Base-by-base conservation (phyloP, 305 asterid species). In the Ilex paraguariensis region DNA sequence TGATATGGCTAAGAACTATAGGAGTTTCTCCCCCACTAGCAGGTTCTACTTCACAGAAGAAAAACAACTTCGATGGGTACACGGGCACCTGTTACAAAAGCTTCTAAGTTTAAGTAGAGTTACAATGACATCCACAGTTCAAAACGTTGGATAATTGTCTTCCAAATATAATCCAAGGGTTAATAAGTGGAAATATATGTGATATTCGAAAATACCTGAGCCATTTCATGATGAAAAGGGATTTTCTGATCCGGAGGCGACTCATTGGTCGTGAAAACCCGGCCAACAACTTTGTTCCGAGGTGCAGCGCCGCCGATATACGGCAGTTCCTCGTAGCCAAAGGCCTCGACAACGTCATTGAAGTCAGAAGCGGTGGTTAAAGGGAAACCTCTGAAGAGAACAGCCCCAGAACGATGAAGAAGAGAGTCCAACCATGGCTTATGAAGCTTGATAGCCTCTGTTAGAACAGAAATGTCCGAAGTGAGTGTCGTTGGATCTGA, bases 231-330 rank as follows among this genome's bases (percentile, higher is more conserved):
- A 76, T 92, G 98, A 57, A 87, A 92, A 9, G 87, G 91, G 57
- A 92, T 87, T 66, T 89, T 89, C 71, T 85, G 83, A 73, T 92
- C 95, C 42, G 97, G 97, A 7, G 98, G 97, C 56, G 97, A 83
- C 60, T 92, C 96, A 40, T 92, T 92, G 55, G 98, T 90, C 0
- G 97, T 92, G 60, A 80, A 92, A 57, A 92, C 98, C 51, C 97
- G 88, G 49, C 93, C 97, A 46, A 87, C 83, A 48, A 92, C 87
- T 59, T 74, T 87, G 3, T 79, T 87, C 71, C 97, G 69, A 32
- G 95, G 95, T 60, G 98, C 95, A 36, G 86, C 96, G 53, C 97
- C 96, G 69, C 98, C 97, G 28, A 92, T 84, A 13, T 90, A 92
- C 39, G 95, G 96, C 75, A 90, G 74, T 66, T 92, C 97, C 39